Evolutionary conservation across 108 stramenopile genomes (phyloP).

Genomic region (Chaetoceros tenuissimus): DNA sequence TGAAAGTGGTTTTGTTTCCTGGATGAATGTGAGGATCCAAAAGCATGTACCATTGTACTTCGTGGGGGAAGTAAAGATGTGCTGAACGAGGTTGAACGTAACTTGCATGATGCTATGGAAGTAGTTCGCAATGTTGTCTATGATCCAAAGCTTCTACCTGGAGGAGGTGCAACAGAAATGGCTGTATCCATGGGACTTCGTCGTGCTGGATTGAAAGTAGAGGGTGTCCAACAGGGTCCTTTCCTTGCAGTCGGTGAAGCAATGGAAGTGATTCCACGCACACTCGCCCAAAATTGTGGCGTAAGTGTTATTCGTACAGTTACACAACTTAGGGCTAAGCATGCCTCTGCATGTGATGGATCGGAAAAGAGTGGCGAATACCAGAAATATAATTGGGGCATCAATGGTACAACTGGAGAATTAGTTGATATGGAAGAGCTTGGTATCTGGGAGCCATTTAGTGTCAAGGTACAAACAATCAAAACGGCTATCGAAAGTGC

Average conservation of each 20-base stretch:
- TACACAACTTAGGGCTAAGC: conserved; percentile 94
- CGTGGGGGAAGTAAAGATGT: conserved; percentile 99
- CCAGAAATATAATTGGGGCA: conserved; percentile 78
- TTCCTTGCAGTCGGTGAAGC: conserved; percentile 95
- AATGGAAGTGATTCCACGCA: conserved; percentile 99
- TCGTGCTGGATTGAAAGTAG: conserved; percentile 57
- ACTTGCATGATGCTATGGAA: conserved; percentile 99
- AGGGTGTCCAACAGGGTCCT: conserved; percentile 90
- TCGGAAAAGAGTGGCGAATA: conserved; percentile 27
- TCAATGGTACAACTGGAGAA: conserved; percentile 95
- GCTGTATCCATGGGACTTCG: conserved; percentile 90
- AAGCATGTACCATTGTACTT: conserved; percentile 97
- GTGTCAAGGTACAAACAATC: conserved; percentile 99
- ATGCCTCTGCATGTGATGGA: conserved; percentile 74
- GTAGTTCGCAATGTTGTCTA: conserved; percentile 98
- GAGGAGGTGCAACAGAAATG: conserved; percentile 99
- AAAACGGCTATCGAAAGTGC: conserved; percentile 99
- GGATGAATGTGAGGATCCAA: conserved; percentile 95
- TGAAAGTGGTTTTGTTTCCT: conserved; percentile 91
- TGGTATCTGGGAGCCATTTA: conserved; percentile 98
- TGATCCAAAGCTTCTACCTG: conserved; percentile 95
- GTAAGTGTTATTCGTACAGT: conserved; percentile 96
- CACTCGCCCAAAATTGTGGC: conserved; percentile 98
- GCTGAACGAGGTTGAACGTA: conserved; percentile 98
- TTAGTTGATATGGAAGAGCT: conserved; percentile 92